Evolutionary conservation across 2,329 filamentous ascomycete genomes (phyloP), one percentile per base, ranked within the genome.

Genomic region (Trichoderma afroharzianum): DNA sequence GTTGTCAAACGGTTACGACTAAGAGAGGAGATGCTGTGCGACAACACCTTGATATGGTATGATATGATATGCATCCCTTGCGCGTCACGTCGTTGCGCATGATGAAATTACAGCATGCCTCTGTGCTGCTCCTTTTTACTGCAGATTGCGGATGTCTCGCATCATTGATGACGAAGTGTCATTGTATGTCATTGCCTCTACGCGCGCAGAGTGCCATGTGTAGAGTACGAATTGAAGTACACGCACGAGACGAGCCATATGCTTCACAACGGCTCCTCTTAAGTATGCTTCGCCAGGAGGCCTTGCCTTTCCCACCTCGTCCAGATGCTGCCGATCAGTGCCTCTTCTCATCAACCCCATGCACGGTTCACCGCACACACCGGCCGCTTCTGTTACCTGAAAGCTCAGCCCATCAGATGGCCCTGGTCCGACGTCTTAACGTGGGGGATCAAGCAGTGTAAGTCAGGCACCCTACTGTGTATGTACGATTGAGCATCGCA

Each of bases 361-460:
- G 62, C 70, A 66, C 53, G 55, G 55, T 67, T 26, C 63, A 62
- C 70, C 43, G 55, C 70, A 62, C 43, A 64, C 14, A 30, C 63
- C 43, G 21, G 62, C 11, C 57, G 21, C 62, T 55, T 62, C 36
- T 43, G 18, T 61, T 28, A 55, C 63, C 63, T 71, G 70, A 67
- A 67, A 66, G 62, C 63, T 67, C 55, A 61, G 62, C 24, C 55
- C 62, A 67, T 70, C 62, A 64, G 32, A n/a, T n/a, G 21, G n/a
- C 50, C 68, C 68, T 28, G 21, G 62, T 28, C 59, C n/a, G 28
- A 32, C 28, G 21, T 61, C 32, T 36, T 61, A 9, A 28, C 30
- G 59, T 63, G 63, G 63, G 63, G 63, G 50, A 57, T 24, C 21
- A 28, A 26, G 32, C 28, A 43, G 39, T 36, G 32, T n/a, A 43